These are phyloP conservation scores for Tricholoma sp. DNA, from an alignment of 768 basidiomycete species.

Conservation along the genomic window DNA sequence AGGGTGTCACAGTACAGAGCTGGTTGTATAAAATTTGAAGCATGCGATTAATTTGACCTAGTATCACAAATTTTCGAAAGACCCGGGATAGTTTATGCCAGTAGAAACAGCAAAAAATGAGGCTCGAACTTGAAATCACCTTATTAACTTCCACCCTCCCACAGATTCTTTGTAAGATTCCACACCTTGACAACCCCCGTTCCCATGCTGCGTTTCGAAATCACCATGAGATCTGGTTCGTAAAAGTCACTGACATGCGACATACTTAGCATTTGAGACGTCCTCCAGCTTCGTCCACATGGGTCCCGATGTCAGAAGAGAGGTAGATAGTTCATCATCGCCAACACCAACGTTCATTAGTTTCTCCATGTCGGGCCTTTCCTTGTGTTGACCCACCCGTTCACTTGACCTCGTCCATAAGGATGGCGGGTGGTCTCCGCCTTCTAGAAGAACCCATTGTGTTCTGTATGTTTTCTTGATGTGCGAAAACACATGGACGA, in stretches of 20 bases:
- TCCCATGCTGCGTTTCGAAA: constrained; percentile 46
- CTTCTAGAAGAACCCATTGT: constrained; percentile 65
- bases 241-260: constrained; percentile 16
- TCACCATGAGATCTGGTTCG: constrained; percentile 9
- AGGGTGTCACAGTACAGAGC: too few relatives aligned
- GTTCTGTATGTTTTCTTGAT: constrained; percentile 81
- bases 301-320: constrained; percentile 16
- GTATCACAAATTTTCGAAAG: too few relatives aligned
- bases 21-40: too few relatives aligned
- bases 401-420: constrained; percentile 9
- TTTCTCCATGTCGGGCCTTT: constrained; percentile 14
- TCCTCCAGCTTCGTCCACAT: constrained; percentile 53
- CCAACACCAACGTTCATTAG: not conserved
- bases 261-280: constrained; percentile 59
- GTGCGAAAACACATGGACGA: constrained; percentile 85
- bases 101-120: too few relatives aligned
- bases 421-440: constrained; percentile 43
- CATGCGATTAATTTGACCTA: too few relatives aligned
- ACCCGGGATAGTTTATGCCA: too few relatives aligned
- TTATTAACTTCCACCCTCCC: too few relatives aligned
- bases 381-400: constrained; percentile 10
- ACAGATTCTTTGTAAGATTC: constrained; percentile 48
- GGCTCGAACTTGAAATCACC: too few relatives aligned
- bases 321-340: not conserved
- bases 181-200: constrained; percentile 75